These are phyloP conservation scores for Erythrobasidium hasegawianum DNA, from an alignment of 1,284 basidiomycete species.

Conservation along the genomic window DNA sequence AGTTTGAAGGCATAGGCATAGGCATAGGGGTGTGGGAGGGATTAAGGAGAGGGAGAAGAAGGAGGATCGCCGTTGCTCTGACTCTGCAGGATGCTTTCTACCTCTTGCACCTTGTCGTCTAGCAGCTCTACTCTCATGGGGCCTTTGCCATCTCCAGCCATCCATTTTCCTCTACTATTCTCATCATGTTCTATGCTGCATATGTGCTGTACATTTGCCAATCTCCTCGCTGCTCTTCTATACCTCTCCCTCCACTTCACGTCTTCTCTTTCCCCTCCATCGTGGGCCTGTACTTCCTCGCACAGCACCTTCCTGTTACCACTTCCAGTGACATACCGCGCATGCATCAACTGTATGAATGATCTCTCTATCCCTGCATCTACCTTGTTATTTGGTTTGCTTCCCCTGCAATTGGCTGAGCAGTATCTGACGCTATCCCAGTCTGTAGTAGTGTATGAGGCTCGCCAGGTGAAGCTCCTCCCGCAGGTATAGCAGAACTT, in stretches of 20 bases:
- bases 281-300: slow-evolving; percentile 25
- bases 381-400: slow-evolving; percentile 18
- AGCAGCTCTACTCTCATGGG: slow-evolving; percentile 13
- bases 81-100: no score
- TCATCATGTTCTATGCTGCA: slow-evolving; percentile 31
- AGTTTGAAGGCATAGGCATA: no score
- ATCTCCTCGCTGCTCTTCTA: slow-evolving; percentile 30
- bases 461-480: slow-evolving; percentile 29
- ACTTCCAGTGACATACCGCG: background rate
- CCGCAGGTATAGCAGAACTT: slow-evolving; percentile 27
- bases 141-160: slow-evolving; percentile 23
- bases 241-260: slow-evolving; percentile 23
- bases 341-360: slow-evolving; percentile 8
- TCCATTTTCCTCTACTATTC: slow-evolving; percentile 8
- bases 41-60: no score
- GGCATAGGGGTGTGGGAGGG: no score
- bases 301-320: slow-evolving; percentile 10
- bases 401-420: slow-evolving; percentile 10
- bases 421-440: slow-evolving; percentile 31
- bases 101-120: slow-evolving; percentile 5
- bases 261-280: slow-evolving; percentile 10
- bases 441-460: slow-evolving; percentile 5
- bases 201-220: slow-evolving; percentile 24
- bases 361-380: slow-evolving; percentile 18
- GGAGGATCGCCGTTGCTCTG: no score